A percentile compares a stretch with the other conserved stretches of the same genome.
These are phyloP conservation scores for Rhododendron simsii DNA, from an alignment of 148 eudicot species.

Conservation along the genomic window DNA sequence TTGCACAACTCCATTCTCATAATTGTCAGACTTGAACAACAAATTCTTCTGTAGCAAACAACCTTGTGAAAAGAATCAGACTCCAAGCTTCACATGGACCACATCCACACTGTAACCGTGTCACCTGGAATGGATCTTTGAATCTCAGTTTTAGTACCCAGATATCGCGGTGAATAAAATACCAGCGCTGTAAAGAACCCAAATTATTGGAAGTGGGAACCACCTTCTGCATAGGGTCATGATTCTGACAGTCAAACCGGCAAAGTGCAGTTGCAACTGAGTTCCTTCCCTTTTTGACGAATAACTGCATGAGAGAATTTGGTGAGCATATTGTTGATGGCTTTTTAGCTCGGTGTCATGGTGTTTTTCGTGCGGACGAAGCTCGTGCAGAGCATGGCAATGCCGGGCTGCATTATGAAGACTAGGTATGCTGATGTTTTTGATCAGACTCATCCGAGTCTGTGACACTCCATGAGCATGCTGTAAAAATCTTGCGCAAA, in stretches of 20 bases:
- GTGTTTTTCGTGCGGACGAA: no score
- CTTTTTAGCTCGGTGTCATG: background rate
- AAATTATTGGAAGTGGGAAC: conserved; percentile 39
- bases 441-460: no score
- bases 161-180: conserved; percentile 45
- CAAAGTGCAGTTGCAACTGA: conserved; percentile 45
- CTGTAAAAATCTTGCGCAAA: background rate
- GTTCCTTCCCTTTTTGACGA: conserved; percentile 24
- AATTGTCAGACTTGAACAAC: conserved; percentile 40
- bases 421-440: no score
- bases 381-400: no score
- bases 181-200: conserved; percentile 47
- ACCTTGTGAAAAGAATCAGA: conserved; percentile 43
- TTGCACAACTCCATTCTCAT: conserved; percentile 27
- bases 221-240: conserved; percentile 42
- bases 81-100: conserved; percentile 45
- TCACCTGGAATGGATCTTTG: conserved; percentile 58
- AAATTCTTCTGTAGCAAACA: conserved; percentile 55
- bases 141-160: conserved; percentile 35
- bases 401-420: no score
- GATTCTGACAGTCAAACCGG: conserved; percentile 50
- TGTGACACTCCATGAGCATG: no score
- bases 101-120: conserved; percentile 58
- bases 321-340: background rate
- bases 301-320: background rate